These are phyloP conservation scores for Citrus sp. DNA, from an alignment of 345 rosid genomes.

Conservation along the genomic window DNA sequence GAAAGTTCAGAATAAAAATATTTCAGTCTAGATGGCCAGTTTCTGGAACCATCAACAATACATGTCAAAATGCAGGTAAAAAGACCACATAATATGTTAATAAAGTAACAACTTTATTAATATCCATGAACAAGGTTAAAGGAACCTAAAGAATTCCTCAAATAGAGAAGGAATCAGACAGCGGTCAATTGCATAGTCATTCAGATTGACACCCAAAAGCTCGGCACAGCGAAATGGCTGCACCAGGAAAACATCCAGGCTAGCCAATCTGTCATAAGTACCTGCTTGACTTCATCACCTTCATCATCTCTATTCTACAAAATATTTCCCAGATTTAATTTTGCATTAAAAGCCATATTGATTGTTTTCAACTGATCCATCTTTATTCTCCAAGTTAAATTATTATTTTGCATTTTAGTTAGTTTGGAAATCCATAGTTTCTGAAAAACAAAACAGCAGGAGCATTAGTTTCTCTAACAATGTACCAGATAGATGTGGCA, in stretches of 20 bases:
- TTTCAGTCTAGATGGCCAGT: not conserved
- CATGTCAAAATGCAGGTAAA: not conserved
- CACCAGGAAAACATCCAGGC: slow-evolving; percentile 40
- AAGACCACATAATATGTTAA: not conserved
- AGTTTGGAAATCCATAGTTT: not conserved
- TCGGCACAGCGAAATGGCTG: slow-evolving; percentile 38
- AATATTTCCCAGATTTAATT: not conserved
- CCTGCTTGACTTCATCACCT: slow-evolving; percentile 41
- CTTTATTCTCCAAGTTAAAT: not conserved
- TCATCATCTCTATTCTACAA: slow-evolving; percentile 33
- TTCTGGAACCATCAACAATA: not conserved
- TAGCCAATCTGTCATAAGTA: slow-evolving; percentile 43
- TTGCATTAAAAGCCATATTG: not conserved
- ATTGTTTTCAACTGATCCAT: not conserved
- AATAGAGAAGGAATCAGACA: slow-evolving; percentile 46
- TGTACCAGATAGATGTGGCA: not conserved
- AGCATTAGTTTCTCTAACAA: not conserved
- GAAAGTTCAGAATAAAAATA: not conserved
- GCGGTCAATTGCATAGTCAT: slow-evolving; percentile 23
- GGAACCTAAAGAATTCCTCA: not conserved
- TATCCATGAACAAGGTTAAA: not conserved
- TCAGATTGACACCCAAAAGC: slow-evolving; percentile 25
- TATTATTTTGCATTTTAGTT: not conserved
- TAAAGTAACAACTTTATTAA: not conserved
- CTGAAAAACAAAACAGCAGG: not conserved